Evolutionary conservation across 1,139 yeast genomes (phyloP).

Genomic region (Scheffersomyces cryptocercus): DNA sequence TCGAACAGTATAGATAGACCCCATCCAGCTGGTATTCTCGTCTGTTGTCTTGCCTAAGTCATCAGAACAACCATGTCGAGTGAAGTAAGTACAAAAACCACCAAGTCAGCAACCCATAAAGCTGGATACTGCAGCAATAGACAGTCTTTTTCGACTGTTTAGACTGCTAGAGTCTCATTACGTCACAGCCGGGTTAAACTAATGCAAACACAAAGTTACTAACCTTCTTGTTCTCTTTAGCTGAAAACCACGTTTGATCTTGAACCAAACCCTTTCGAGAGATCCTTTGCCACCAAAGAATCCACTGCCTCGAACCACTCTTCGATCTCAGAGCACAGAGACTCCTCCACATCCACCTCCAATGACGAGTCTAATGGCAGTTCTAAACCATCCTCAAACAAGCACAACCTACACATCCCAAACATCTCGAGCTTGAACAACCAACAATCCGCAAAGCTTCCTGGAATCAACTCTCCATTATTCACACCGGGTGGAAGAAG

Average conservation of each 20-base stretch:
- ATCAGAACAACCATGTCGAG: no score
- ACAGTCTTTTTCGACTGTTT: no score
- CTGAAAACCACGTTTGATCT: conserved; percentile 62
- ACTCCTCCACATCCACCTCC: conserved; percentile 16
- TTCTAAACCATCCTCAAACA: conserved; percentile 16
- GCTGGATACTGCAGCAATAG: no score
- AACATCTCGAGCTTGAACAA: conserved; percentile 27
- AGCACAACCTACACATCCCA: conserved; percentile 28
- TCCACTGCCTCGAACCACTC: background rate
- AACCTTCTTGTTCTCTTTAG: conserved; percentile 13
- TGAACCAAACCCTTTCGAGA: conserved; percentile 95
- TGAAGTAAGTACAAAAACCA: no score
- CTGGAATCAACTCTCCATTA: conserved; percentile 54
- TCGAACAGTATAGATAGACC: no score
- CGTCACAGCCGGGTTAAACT: no score
- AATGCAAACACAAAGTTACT: no score
- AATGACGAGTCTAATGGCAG: conserved; percentile 2
- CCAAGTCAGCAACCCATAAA: no score
- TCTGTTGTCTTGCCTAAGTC: no score
- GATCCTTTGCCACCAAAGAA: conserved; percentile 72
- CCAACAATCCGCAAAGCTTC: conserved; percentile 25
- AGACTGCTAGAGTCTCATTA: no score
- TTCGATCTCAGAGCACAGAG: background rate
- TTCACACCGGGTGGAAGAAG: conserved; percentile 64
- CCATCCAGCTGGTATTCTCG: no score